These are phyloP conservation scores for Botrytis deweyae DNA, from an alignment of 2,329 filamentous ascomycete species.

Conservation along the genomic window DNA sequence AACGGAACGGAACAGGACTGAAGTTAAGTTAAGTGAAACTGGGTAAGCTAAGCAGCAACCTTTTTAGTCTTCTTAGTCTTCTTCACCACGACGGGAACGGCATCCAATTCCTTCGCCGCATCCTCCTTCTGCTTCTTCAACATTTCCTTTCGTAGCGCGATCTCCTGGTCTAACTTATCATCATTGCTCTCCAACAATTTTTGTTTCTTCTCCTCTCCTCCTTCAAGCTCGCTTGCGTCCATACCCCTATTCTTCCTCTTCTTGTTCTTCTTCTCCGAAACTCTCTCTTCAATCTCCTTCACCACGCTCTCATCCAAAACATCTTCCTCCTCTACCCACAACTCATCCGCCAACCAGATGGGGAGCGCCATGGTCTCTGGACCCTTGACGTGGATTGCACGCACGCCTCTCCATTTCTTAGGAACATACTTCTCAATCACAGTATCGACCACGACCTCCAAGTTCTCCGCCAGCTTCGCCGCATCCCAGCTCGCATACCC, in stretches of 20 bases:
- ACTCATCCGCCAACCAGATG: constrained; percentile 90
- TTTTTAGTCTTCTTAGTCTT: constrained; percentile 34
- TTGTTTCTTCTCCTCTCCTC: constrained; percentile 42
- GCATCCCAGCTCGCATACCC: constrained; percentile 73
- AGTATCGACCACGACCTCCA: constrained; percentile 66
- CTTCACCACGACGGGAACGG: constrained; percentile 33
- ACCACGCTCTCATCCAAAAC: constrained; percentile 59
- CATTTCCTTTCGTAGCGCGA: constrained; percentile 39
- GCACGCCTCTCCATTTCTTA: constrained; percentile 84
- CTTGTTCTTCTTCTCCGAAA: constrained; percentile 21
- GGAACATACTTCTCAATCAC: constrained; percentile 79
- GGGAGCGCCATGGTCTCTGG: constrained; percentile 84
- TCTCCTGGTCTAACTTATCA: constrained; percentile 40
- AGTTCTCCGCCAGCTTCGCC: constrained; percentile 77
- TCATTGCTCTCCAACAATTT: constrained; percentile 39
- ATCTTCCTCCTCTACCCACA: constrained; percentile 80
- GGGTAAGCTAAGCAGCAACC: constrained; percentile 23
- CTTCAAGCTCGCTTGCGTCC: constrained; percentile 19
- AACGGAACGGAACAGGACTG: too few relatives aligned
- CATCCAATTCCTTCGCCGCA: constrained; percentile 34
- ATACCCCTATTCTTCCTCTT: constrained; percentile 20
- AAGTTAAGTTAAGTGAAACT: too few relatives aligned
- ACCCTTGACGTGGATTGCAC: constrained; percentile 85
- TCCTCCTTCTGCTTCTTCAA: constrained; percentile 42
- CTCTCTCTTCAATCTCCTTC: constrained; percentile 19